Evolutionary conservation across 371 early-diverging fungal species (phyloP).

Genomic region (Syncephalastrum sp.): DNA sequence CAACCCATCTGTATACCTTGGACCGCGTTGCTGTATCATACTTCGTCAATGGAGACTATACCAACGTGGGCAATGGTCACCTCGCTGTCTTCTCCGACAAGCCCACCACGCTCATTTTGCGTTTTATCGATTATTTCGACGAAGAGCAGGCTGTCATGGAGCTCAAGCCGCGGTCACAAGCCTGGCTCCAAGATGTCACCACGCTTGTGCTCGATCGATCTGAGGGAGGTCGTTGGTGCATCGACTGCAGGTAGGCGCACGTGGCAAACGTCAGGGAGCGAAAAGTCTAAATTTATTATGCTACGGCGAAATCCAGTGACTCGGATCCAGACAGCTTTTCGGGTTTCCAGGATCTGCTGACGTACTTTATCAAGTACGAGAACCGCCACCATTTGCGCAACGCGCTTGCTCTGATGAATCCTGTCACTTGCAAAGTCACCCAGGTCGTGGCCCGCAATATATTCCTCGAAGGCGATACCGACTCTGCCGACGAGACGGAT

Average conservation of each 20-base stretch:
- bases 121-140: conserved; percentile 22
- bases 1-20: conserved; percentile 11
- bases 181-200: conserved; percentile 31
- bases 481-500: conserved; percentile 2
- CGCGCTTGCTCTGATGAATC: conserved; percentile 35
- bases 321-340: conserved; percentile 22
- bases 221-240: conserved; percentile 30
- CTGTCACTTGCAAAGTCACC: conserved; percentile 34
- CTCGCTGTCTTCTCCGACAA: conserved; percentile 17
- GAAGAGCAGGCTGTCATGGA: conserved; percentile 25
- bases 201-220: conserved; percentile 27
- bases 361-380: conserved; percentile 37
- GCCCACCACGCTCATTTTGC: conserved; percentile 12
- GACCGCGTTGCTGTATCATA: conserved; percentile 15
- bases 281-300: background rate
- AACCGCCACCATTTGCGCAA: conserved; percentile 40
- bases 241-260: conserved; percentile 29
- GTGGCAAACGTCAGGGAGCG: background rate
- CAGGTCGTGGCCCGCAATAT: conserved; percentile 37
- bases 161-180: conserved; percentile 28
- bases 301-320: conserved; percentile 2
- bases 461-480: conserved; percentile 6
- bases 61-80: conserved; percentile 19
- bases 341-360: conserved; percentile 30
- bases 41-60: conserved; percentile 11